A percentile compares a stretch with the other conserved stretches of the same genome.
Conservation (phyloP, 2,329 filamentous ascomycete species). For the Beauveria pseudobassiana region DNA sequence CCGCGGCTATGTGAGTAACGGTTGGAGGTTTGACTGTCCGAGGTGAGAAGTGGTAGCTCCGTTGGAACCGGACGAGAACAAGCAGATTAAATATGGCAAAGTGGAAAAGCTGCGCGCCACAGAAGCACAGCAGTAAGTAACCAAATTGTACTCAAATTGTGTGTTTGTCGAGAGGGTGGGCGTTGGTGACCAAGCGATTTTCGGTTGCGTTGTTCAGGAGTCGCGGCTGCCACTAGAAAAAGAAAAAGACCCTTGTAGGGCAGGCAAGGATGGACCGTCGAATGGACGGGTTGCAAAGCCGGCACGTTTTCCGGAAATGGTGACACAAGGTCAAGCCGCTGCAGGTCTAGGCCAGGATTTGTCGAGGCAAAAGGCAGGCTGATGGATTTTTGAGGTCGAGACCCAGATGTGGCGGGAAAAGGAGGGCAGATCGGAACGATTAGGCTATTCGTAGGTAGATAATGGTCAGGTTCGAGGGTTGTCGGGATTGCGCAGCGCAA, state of each 20-base stretch:
- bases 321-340: not conserved
- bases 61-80: not conserved
- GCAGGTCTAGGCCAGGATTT: constrained; percentile 4
- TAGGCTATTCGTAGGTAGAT: not conserved
- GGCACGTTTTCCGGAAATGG: constrained; percentile 6
- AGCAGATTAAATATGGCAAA: not conserved
- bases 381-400: not conserved
- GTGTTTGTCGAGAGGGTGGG: not conserved
- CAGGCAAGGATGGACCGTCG: not conserved
- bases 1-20: not conserved
- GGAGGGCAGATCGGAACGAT: not conserved
- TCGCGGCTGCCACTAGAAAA: not conserved
- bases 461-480: not conserved
- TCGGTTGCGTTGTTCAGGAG: not conserved
- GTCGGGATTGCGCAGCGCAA: not conserved
- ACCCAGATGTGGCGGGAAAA: not conserved
- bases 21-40: not conserved
- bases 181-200: not conserved
- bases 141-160: not conserved
- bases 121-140: not conserved
- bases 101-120: not conserved
- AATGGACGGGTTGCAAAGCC: not conserved
- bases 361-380: not conserved
- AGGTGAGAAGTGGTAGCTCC: not conserved
- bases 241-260: not conserved